Conservation (phyloP, 2,329 filamentous ascomycete species). For the Alternaria arbusti region DNA sequence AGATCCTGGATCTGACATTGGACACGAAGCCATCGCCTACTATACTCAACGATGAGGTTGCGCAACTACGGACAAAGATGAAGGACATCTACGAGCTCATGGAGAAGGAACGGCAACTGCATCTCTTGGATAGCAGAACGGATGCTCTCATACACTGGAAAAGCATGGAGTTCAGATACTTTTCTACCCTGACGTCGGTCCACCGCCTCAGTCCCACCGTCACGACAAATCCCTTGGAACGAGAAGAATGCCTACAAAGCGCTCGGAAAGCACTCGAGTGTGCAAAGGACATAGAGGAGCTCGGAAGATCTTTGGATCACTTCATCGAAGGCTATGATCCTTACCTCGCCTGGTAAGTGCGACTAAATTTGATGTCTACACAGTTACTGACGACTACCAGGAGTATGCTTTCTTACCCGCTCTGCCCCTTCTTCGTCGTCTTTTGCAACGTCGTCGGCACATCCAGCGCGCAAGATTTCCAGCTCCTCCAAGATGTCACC, state of each 20-base stretch:
- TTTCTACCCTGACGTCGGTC: slow-evolving; percentile 40
- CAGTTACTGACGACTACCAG: slow-evolving; percentile 21
- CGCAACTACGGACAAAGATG: slow-evolving; percentile 29
- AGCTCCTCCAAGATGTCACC: slow-evolving; percentile 39
- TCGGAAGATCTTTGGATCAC: slow-evolving; percentile 31
- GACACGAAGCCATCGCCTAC: slow-evolving; percentile 19
- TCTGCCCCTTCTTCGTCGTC: slow-evolving; percentile 45
- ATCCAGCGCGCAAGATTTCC: slow-evolving; percentile 37
- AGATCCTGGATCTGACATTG: slow-evolving; percentile 35
- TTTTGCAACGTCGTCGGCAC: slow-evolving; percentile 49
- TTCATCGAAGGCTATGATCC: slow-evolving; percentile 41
- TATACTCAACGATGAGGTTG: slow-evolving; percentile 28
- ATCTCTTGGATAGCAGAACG: slow-evolving; percentile 23
- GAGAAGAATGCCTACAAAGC: slow-evolving; percentile 40
- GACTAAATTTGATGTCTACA: too few relatives aligned
- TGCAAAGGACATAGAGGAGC: slow-evolving; percentile 32
- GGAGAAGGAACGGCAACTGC: slow-evolving; percentile 26
- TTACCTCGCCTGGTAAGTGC: slow-evolving; percentile 36
- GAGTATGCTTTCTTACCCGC: slow-evolving; percentile 44
- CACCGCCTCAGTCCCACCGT: slow-evolving; percentile 40
- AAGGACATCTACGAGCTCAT: slow-evolving; percentile 28
- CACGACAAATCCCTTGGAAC: slow-evolving; percentile 33
- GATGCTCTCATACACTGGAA: slow-evolving; percentile 41
- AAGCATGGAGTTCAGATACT: slow-evolving; percentile 43
- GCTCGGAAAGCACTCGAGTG: slow-evolving; percentile 41